phyloP scores from a whole-genome alignment of 2,329 filamentous ascomycete genomes.

The Sphaerostilbella broomeana region DNA sequence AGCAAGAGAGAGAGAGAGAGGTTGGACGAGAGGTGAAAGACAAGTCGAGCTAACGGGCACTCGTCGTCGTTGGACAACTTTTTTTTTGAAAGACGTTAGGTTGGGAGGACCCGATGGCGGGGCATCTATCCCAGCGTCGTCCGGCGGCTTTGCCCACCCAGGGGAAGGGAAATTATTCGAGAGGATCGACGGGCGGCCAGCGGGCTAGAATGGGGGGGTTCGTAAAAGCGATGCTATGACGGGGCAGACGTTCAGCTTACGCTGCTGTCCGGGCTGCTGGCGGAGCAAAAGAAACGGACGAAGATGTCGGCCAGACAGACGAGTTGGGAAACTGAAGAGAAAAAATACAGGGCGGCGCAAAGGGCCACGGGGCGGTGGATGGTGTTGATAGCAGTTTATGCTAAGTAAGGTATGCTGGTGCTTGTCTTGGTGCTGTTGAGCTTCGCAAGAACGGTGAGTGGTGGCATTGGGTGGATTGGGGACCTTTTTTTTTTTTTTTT shows the following conservation, averaged over 20 bases:
- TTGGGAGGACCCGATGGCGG: slow-evolving; percentile 16
- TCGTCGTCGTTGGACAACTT: no score
- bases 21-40: slow-evolving; percentile 7
- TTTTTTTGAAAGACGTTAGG: slow-evolving; percentile 10
- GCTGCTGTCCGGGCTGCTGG: background rate
- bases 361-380: slow-evolving; percentile 1
- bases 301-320: background rate
- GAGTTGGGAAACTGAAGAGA: background rate
- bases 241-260: background rate
- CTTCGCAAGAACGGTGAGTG: background rate
- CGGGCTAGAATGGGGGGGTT: no score
- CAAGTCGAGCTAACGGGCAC: slow-evolving; percentile 7
- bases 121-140: slow-evolving; percentile 13
- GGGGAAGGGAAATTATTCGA: background rate
- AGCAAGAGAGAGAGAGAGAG: no score
- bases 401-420: no score
- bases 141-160: slow-evolving; percentile 12
- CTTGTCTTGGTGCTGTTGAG: background rate
- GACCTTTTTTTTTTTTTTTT: background rate
- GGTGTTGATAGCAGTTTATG: slow-evolving; percentile 2
- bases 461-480: background rate
- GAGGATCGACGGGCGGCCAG: no score
- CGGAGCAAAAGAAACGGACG: slow-evolving; percentile 1
- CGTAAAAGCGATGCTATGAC: background rate
- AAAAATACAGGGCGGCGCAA: slow-evolving; percentile 7